These are phyloP conservation scores for Trichoderma harzianum DNA, from an alignment of 2,329 filamentous ascomycete species.

Conservation along the genomic window DNA sequence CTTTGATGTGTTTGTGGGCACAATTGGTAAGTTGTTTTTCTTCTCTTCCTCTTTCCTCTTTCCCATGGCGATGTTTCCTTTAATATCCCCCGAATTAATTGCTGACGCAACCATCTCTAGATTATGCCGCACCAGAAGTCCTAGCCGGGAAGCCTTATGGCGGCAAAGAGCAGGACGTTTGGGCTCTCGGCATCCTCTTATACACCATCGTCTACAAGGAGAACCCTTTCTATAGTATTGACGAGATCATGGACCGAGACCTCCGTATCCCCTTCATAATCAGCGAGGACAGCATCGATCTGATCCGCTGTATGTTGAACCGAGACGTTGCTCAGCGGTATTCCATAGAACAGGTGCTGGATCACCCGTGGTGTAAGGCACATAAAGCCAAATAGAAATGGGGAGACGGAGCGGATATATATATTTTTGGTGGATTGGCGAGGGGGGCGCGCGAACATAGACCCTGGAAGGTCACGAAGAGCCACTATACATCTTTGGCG, in stretches of 20 bases:
- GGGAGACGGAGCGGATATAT: not conserved
- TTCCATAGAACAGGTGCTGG: constrained; percentile 82
- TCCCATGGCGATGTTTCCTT: not conserved
- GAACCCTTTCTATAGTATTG: constrained; percentile 97
- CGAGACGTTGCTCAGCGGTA: constrained; percentile 79
- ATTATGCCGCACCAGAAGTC: constrained; percentile 98
- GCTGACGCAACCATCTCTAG: constrained; percentile 43
- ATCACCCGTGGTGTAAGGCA: constrained; percentile 73
- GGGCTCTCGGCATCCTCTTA: constrained; percentile 92
- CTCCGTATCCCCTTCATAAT: constrained; percentile 84
- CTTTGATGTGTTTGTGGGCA: constrained; percentile 98
- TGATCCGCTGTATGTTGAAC: constrained; percentile 89
- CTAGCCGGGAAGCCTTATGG: constrained; percentile 87
- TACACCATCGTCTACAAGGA: constrained; percentile 99
- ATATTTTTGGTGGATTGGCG: not conserved
- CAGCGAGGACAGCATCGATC: constrained; percentile 87
- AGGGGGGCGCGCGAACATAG: not conserved
- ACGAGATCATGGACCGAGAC: constrained; percentile 98
- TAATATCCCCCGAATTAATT: not conserved
- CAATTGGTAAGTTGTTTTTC: constrained; percentile 68
- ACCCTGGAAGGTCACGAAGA: constrained; percentile 12
- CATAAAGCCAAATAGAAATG: constrained; percentile 15
- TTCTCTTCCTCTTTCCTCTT: too few species aligned
- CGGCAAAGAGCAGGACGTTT: constrained; percentile 96
- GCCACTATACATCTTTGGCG: constrained; percentile 11